Evolutionary conservation across 2,329 filamentous ascomycete species (phyloP), one percentile per base, ranked within the genome.

Genomic region (Akanthomyces dipterigenus): DNA sequence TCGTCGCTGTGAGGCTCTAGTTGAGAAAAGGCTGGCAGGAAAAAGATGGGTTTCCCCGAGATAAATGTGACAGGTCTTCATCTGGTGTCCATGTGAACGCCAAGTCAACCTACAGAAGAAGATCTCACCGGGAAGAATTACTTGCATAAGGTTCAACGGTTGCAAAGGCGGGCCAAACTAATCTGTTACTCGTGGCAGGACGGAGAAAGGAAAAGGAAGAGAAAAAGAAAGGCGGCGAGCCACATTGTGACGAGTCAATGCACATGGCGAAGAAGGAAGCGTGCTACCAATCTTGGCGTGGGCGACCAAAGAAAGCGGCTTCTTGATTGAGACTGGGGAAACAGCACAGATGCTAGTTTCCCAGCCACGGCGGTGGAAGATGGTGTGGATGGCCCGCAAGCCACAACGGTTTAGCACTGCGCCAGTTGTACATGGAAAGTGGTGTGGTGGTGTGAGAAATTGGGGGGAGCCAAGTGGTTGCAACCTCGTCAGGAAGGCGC

Each of bases 311-410:
- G 43, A 50, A 11, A 45, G 57, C 34, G 38, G 56, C 31, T 40
- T 59, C 28, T 38, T 45, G 43, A 11, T 36, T 40, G 24, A 40
- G 34, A 49, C 55, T 34, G 22, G 38, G 24, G 24, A 20, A 28
- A 6, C 34, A 54, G 26, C 9, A 36, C 28, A 20, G 26, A 51
- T 43, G 57, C 49, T 22, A 53, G 56, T 51, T 51, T 34, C 20
- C 59, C 24, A 56, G 53, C 59, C 45, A 56, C 36, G 40, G 43
- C 36, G 45, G 22, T 55, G 18, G n/a, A 55, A 55, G 59, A 43
- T 55, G 59, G 59, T 55, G 51, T 55, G 53, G 14, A 61, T 48
- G 45, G 48, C n/a, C 61, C 55, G 55, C 55, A 58, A 34, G 61
- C 55, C 55, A 59, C 61, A 59, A 59, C 55, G 55, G 49, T 53